A percentile compares a stretch with the other conserved stretches of the same genome.
phyloP scores from a whole-genome alignment of 805 yeast genomes.

The Kazachstania bromeliacearum region DNA sequence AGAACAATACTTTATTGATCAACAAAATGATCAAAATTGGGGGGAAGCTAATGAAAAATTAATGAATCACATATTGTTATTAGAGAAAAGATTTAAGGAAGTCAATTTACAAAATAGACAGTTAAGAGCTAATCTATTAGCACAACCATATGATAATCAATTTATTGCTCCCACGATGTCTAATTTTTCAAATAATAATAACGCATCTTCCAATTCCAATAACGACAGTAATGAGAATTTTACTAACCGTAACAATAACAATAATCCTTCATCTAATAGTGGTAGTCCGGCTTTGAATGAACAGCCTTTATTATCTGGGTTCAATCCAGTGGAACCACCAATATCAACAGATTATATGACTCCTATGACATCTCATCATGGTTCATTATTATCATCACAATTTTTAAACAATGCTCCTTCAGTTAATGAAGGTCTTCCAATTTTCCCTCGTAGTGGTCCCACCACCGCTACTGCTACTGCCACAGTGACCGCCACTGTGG shows the following conservation, averaged over 20 bases:
- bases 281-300: neutral
- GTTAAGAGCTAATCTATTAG: slow-evolving; percentile 9
- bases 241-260: neutral
- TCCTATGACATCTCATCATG: neutral
- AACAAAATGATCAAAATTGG: slow-evolving; percentile 21
- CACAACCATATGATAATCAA: slow-evolving; percentile 5
- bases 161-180: slow-evolving; percentile 4
- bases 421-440: neutral
- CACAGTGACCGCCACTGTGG: slow-evolving; percentile 9
- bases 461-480: slow-evolving; percentile 13
- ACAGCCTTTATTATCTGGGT: neutral
- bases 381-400: neutral
- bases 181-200: no score
- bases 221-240: neutral
- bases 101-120: slow-evolving; percentile 17
- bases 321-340: neutral
- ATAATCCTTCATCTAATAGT: neutral
- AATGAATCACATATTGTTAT: slow-evolving; percentile 13
- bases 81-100: slow-evolving; percentile 21
- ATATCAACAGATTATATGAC: neutral
- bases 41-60: slow-evolving; percentile 13
- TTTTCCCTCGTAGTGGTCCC: slow-evolving; percentile 8
- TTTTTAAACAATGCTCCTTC: neutral
- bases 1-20: slow-evolving; percentile 21
- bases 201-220: slow-evolving; percentile 1